phyloP scores from a whole-genome alignment of 495 filamentous ascomycete genomes.

The Aspergillus affinis region DNA sequence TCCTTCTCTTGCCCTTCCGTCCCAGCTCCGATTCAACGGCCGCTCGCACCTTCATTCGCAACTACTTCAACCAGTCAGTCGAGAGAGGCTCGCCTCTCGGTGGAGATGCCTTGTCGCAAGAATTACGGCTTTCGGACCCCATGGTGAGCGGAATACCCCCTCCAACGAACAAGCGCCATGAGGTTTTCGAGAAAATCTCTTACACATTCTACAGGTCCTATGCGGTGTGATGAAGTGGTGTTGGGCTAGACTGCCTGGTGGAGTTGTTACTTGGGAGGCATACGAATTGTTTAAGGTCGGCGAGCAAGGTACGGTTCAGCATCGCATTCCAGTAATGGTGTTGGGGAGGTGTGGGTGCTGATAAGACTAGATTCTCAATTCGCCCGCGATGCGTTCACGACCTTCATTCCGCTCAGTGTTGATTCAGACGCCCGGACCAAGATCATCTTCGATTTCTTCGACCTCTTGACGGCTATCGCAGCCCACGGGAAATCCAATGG shows the following conservation, averaged over 20 bases:
- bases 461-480: constrained; percentile 79
- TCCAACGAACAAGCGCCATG: not conserved
- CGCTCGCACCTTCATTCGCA: constrained; percentile 87
- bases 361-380: constrained; percentile 73
- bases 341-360: constrained; percentile 1
- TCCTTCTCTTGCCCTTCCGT: constrained; percentile 93
- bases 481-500: constrained; percentile 91
- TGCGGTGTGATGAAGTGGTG: constrained; percentile 98
- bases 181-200: not conserved
- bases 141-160: constrained; percentile 58
- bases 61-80: constrained; percentile 72
- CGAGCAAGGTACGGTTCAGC: constrained; percentile 68
- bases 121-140: constrained; percentile 89
- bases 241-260: constrained; percentile 90
- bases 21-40: constrained; percentile 89
- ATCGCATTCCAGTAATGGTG: not conserved
- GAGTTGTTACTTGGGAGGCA: constrained; percentile 94
- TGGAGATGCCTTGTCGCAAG: constrained; percentile 74
- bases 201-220: constrained; percentile 61
- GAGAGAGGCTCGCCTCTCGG: constrained; percentile 49
- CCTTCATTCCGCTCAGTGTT: constrained; percentile 92
- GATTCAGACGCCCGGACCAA: constrained; percentile 82
- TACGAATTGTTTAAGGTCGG: constrained; percentile 96
- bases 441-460: constrained; percentile 97
- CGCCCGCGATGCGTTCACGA: constrained; percentile 90